phyloP scores from a whole-genome alignment of 169 alveolate species.

The Plasmodium billcollinsi region DNA sequence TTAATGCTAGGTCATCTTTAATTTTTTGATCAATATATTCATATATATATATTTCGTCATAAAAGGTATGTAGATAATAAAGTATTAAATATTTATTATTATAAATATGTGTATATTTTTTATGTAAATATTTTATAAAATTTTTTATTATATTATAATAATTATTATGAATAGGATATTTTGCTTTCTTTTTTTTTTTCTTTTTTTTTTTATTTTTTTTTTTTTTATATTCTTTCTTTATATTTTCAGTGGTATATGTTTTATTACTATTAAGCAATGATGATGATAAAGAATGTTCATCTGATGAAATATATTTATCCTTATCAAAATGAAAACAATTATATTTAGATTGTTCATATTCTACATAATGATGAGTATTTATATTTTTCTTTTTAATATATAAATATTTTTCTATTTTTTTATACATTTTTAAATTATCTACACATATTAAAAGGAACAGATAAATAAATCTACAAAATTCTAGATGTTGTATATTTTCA shows the following conservation, averaged over 20 bases:
- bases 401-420: slow-evolving; percentile 60
- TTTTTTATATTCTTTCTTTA: background rate
- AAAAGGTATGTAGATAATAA: slow-evolving; percentile 50
- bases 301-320: slow-evolving; percentile 1
- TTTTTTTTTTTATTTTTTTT: background rate
- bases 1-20: slow-evolving; percentile 29
- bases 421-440: slow-evolving; percentile 30
- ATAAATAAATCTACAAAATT: slow-evolving; percentile 57
- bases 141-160: slow-evolving; percentile 40
- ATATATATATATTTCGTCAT: slow-evolving; percentile 46
- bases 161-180: background rate
- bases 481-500: slow-evolving; percentile 39
- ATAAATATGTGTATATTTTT: slow-evolving; percentile 72
- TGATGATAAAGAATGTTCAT: slow-evolving; percentile 16
- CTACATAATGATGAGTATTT: background rate
- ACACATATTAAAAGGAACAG: slow-evolving; percentile 61
- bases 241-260: background rate
- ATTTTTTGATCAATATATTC: slow-evolving; percentile 42
- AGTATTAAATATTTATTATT: slow-evolving; percentile 41
- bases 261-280: background rate
- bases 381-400: slow-evolving; percentile 31
- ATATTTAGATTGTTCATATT: slow-evolving; percentile 39
- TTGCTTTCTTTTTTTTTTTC: background rate
- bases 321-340: slow-evolving; percentile 28
- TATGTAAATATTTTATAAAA: slow-evolving; percentile 52